These are phyloP conservation scores for Acanthamoeba castellanii DNA, from an alignment of 208 protist genomes.

Conservation along the genomic window DNA sequence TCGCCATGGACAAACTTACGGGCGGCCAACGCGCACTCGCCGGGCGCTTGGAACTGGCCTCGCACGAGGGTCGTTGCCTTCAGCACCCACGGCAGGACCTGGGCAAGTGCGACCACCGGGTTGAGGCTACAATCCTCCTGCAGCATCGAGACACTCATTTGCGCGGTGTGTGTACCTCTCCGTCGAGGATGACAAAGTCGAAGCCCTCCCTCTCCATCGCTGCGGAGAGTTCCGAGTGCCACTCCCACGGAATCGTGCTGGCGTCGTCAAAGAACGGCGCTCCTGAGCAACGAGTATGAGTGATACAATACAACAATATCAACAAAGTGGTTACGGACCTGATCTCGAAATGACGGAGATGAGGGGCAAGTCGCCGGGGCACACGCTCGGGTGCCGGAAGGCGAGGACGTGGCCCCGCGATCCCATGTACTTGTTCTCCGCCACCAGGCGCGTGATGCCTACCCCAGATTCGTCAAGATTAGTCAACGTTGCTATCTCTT, in stretches of 20 bases:
- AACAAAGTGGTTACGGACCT: not conserved
- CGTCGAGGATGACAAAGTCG: constrained; percentile 42
- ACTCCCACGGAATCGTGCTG: constrained; percentile 39
- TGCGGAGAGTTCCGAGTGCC: constrained; percentile 17
- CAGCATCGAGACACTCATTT: too few species aligned
- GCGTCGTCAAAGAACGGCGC: constrained; percentile 6
- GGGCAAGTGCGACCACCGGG: too few species aligned
- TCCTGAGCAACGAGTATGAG: not conserved
- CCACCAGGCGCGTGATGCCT: not conserved
- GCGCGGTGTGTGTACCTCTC: not conserved
- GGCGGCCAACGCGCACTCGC: constrained; percentile 21
- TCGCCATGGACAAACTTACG: constrained; percentile 31
- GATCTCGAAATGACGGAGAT: constrained; percentile 6
- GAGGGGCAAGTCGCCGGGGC: not conserved
- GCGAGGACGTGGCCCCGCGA: constrained; percentile 12
- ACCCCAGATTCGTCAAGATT: not conserved
- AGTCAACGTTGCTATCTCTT: not conserved
- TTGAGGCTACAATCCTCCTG: too few species aligned
- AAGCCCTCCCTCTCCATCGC: constrained; percentile 18
- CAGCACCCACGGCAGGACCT: constrained; percentile 39
- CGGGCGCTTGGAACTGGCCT: constrained; percentile 28
- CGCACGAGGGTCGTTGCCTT: constrained; percentile 13
- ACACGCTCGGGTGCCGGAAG: constrained; percentile 41
- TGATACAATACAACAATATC: too few species aligned
- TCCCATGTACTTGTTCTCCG: constrained; percentile 47